These are phyloP conservation scores for Fusarium scirpi DNA, from an alignment of 2,329 filamentous ascomycete genomes.

Conservation along the genomic window DNA sequence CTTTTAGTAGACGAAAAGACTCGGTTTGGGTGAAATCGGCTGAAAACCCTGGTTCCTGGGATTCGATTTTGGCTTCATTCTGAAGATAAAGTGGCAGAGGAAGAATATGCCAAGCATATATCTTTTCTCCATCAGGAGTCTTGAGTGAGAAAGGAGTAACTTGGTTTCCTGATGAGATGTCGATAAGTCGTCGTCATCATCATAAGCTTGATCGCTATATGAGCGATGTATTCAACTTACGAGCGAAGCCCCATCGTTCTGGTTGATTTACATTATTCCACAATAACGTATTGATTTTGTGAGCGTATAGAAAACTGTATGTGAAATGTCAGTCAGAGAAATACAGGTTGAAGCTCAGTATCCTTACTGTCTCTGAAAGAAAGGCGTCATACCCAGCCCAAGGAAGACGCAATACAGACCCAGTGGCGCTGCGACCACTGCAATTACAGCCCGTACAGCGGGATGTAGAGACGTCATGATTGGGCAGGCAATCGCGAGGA, in stretches of 20 bases:
- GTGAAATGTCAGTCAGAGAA: slow-evolving; percentile 18
- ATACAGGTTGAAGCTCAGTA: not conserved
- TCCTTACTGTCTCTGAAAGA: slow-evolving; percentile 80
- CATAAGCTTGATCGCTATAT: not conserved
- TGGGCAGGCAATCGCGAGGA: not conserved
- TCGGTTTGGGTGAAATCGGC: slow-evolving; percentile 67
- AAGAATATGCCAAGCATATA: slow-evolving; percentile 93
- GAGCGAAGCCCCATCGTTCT: slow-evolving; percentile 87
- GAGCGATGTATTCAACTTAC: slow-evolving; percentile 57
- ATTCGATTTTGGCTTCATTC: slow-evolving; percentile 73
- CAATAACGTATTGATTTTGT: slow-evolving; percentile 79
- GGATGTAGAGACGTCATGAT: slow-evolving; percentile 44
- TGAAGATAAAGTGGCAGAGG: slow-evolving; percentile 81
- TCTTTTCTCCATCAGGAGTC: slow-evolving; percentile 78
- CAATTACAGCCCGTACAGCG: slow-evolving; percentile 53
- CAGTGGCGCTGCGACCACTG: slow-evolving; percentile 68
- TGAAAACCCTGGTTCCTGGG: slow-evolving; percentile 62
- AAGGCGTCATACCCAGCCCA: slow-evolving; percentile 73
- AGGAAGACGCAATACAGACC: slow-evolving; percentile 76
- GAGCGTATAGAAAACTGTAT: slow-evolving; percentile 81
- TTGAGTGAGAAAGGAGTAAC: slow-evolving; percentile 85
- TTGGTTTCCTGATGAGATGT: slow-evolving; percentile 75
- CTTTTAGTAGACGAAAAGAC: slow-evolving; percentile 71
- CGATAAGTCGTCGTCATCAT: slow-evolving; percentile 12
- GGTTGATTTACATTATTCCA: slow-evolving; percentile 81